Conservation (phyloP, 2,329 filamentous ascomycete species). For the Gnomoniopsis sp. region DNA sequence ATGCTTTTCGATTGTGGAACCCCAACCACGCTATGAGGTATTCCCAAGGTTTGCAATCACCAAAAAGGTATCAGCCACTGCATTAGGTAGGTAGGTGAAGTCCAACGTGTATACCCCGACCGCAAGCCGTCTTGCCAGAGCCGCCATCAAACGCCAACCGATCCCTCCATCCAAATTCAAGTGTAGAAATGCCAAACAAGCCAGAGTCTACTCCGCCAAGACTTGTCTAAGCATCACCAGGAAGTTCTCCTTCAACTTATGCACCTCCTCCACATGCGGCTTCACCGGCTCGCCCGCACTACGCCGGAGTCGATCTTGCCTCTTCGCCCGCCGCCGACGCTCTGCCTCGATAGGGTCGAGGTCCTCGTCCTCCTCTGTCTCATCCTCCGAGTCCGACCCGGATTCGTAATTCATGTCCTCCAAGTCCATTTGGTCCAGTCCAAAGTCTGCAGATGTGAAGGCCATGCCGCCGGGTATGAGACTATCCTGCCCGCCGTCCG, state of each 20-base stretch:
- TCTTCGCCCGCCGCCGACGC: slow-evolving; percentile 70
- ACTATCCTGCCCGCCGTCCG: slow-evolving; percentile 59
- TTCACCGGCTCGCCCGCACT: slow-evolving; percentile 82
- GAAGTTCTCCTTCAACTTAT: slow-evolving; percentile 78
- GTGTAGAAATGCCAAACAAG: not conserved
- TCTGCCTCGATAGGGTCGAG: slow-evolving; percentile 86
- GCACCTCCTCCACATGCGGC: slow-evolving; percentile 72
- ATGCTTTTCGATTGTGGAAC: not conserved
- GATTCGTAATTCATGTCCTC: slow-evolving; percentile 83
- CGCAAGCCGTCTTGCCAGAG: not conserved
- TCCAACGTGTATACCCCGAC: not conserved
- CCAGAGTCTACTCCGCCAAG: slow-evolving; percentile 60
- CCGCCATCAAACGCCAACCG: not conserved
- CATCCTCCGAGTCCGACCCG: slow-evolving; percentile 51
- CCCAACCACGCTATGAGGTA: not conserved
- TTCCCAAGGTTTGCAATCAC: not conserved
- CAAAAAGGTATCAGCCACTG: not conserved
- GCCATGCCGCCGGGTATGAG: slow-evolving; percentile 50
- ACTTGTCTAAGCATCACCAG: slow-evolving; percentile 77
- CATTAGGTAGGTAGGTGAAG: not conserved
- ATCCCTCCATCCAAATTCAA: not conserved
- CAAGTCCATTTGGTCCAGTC: slow-evolving; percentile 80
- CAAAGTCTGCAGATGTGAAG: slow-evolving; percentile 85
- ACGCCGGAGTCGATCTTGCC: slow-evolving; percentile 75
- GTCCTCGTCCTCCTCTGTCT: slow-evolving; percentile 72